Percentiles rank a stretch among this genome's conserved stretches.
phyloP scores from a whole-genome alignment of 2,329 filamentous ascomycete species.

The Niveomyces coronatus region DNA sequence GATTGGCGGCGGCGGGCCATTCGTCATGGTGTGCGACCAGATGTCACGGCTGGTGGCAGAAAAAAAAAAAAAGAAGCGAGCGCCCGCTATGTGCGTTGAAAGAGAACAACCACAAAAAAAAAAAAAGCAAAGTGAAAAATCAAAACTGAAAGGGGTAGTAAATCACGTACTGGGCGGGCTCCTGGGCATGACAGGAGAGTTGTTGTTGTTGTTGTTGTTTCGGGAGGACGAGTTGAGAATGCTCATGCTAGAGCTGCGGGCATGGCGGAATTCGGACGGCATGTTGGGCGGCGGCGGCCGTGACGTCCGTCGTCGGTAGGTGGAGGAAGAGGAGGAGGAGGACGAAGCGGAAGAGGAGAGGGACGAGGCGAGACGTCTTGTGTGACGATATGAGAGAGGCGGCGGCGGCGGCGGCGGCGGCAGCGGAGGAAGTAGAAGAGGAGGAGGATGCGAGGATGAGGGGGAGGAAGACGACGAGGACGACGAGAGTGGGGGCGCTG shows the following conservation, averaged over 20 bases:
- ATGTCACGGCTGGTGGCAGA: no score
- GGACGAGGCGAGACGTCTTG: slow-evolving; percentile 10
- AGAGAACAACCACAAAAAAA: slow-evolving; percentile 4
- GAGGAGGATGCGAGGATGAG: slow-evolving; percentile 4
- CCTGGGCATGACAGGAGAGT: slow-evolving; percentile 48
- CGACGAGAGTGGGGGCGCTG: background rate
- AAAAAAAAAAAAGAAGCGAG: no score
- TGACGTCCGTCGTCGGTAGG: slow-evolving; percentile 9
- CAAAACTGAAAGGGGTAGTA: slow-evolving; percentile 2
- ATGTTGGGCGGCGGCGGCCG: slow-evolving; percentile 8
- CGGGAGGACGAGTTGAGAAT: slow-evolving; percentile 28
- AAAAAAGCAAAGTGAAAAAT: slow-evolving; percentile 5
- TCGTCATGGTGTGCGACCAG: no score
- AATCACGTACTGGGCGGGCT: slow-evolving; percentile 51
- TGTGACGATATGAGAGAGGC: slow-evolving; percentile 8
- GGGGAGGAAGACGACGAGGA: no score
- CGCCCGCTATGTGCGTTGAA: no score
- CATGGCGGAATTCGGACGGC: slow-evolving; percentile 46
- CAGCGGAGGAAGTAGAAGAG: slow-evolving; percentile 2
- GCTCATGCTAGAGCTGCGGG: slow-evolving; percentile 47
- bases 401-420: background rate
- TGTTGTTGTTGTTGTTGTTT: no score
- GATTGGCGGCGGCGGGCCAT: background rate
- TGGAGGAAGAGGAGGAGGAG: slow-evolving; percentile 8
- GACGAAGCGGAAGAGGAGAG: slow-evolving; percentile 9